Base-by-base conservation (phyloP, 495 filamentous ascomycete genomes). In the Filosporella fistucella region DNA sequence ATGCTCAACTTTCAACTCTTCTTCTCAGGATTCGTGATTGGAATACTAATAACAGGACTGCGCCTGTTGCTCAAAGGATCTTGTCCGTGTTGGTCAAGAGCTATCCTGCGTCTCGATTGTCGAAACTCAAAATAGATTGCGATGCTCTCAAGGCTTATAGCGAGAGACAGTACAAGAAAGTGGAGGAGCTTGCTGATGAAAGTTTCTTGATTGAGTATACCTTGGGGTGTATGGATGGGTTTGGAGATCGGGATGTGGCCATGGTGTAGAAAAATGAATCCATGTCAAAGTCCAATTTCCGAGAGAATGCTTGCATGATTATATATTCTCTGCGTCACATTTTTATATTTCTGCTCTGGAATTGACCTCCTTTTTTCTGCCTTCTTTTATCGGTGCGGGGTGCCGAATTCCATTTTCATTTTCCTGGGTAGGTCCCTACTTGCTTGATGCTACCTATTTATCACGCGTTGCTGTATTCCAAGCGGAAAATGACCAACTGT, bases 121-220 rank as follows among this genome's bases (percentile, higher is more conserved):
- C 71, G 1, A 71, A 58, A 50, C 42, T 80, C 28, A 69, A 64
- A 7, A 77, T 89, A 36, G 83, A 96, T 26, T 62, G 95, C 43
- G 84, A 88, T 58, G 94, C 80, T 14, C 65, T 99, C 50, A 78
- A 76, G 59, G 82, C 82, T 8, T 97, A 99, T 60, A 95, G 89
- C 0, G 88, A 96, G 72, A 74, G 89, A 53, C 93, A 97, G 62
- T 95, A 93, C 59, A 81, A 80, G 60, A 75, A 90, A 40, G 72
- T 91, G 51, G 91, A 95, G 61, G 88, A 91, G 55, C 68, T 96
- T 42, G 77, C 85, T n/a, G 91, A 96, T 64, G 91, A 96, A 68
- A 94, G 89, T 59, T 97, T 87, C 64, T 66, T 99, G 50, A 78
- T 99, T 9, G 89, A 95, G 64, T 97, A 91, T 73, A 87, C 93